Evolutionary conservation across 2,329 filamentous ascomycete genomes (phyloP).

Genomic region (Fusarium abutilonis): DNA sequence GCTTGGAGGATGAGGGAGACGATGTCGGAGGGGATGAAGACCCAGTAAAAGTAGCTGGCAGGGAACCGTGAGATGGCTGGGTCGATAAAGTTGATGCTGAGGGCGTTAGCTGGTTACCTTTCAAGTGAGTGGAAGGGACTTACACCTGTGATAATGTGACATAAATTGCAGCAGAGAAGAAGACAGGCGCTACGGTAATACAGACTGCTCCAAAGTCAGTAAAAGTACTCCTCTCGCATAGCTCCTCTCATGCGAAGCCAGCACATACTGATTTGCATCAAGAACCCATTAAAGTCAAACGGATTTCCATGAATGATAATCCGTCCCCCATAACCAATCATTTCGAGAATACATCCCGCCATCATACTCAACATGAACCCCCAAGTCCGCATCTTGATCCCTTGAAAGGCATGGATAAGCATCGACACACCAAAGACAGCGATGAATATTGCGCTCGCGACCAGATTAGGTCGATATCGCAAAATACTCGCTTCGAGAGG

Average conservation of each 20-base stretch:
- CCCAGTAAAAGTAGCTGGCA: slow-evolving; percentile 41
- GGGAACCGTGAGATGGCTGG: slow-evolving; percentile 39
- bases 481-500: slow-evolving; percentile 41
- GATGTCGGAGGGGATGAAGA: slow-evolving; percentile 57
- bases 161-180: slow-evolving; percentile 46
- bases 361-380: slow-evolving; percentile 61
- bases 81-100: slow-evolving; percentile 39
- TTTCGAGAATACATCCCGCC: slow-evolving; percentile 64
- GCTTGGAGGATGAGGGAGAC: slow-evolving; percentile 63
- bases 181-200: slow-evolving; percentile 48
- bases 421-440: slow-evolving; percentile 35
- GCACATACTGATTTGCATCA: slow-evolving; percentile 70
- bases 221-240: neutral
- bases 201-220: slow-evolving; percentile 41
- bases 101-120: too few relatives aligned
- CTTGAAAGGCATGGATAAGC: slow-evolving; percentile 36
- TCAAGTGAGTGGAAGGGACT: too few relatives aligned
- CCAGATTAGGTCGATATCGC: slow-evolving; percentile 38
- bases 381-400: slow-evolving; percentile 41
- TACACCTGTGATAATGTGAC: slow-evolving; percentile 43
- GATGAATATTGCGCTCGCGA: slow-evolving; percentile 37
- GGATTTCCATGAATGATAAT: slow-evolving; percentile 65
- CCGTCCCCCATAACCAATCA: slow-evolving; percentile 69
- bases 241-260: neutral
- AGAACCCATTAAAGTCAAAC: slow-evolving; percentile 65